Evolutionary conservation across 2,329 filamentous ascomycete species (phyloP), one percentile per base, ranked within the genome.

Genomic region (Aspergillus floridensis): DNA sequence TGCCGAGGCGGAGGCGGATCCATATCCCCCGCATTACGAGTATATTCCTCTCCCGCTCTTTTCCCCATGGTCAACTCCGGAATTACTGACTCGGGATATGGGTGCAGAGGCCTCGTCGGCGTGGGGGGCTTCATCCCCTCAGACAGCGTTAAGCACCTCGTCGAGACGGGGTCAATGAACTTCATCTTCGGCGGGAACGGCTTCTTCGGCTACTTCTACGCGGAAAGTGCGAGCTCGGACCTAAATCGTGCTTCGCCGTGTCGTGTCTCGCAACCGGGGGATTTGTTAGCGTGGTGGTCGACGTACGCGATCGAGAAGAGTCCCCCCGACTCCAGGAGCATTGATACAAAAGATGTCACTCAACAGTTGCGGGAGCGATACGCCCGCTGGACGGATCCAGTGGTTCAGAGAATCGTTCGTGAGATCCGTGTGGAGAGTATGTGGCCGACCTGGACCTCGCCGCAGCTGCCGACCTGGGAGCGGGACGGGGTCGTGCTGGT

Each of bases 181-280:
- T 72, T 82, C 49, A 69, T 76, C 0, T 81, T 81, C 58, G 80
- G 81, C 1, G 72, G 76, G 0, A 80, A 80, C 54, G 81, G 81
- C 0, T 83, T 82, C 65, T 82, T 83, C 62, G 81, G 81, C 1
- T 82, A 82, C 64, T 75, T 77, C 26, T 77, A 74, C 53, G 65
- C 72, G 14, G 63, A 65, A 7, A 72, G 68, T 46, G 60, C 66
- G 3, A 8, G 55, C 10, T 55, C 62, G 2, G 66, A 63, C 14
- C 57, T 63, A 2, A 59, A 70, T 46, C 56, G 68, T 21, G 62
- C 72, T 59, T 67, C 69, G 11, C 56, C 67, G 26, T 69, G 65
- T 35, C 58, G 72, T 26, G 60, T 70, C 14, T 67, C 68, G 2
- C 60, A 65, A 10, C 73, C 71, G 2, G 73, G 74, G 2, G 63